Conservation (phyloP, 2,329 filamentous ascomycete species). For the Nemania diffusa region DNA sequence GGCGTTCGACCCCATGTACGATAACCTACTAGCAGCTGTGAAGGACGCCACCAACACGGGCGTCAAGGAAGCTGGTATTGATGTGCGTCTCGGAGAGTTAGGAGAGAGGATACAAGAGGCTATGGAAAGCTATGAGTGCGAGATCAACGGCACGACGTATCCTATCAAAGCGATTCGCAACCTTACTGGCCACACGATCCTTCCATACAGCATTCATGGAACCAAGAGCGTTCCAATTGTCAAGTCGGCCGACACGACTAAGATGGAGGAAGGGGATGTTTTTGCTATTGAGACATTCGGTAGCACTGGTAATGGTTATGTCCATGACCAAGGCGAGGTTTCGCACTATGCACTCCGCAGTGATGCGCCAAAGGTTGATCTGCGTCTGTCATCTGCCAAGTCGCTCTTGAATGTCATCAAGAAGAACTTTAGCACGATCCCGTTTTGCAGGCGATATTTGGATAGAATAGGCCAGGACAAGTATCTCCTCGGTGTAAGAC, state of each 20-base stretch:
- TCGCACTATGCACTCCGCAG: constrained; percentile 85
- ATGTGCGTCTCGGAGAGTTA: constrained; percentile 87
- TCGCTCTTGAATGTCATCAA: constrained; percentile 88
- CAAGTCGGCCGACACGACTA: constrained; percentile 85
- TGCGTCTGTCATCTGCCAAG: constrained; percentile 85
- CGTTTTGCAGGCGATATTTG: constrained; percentile 89
- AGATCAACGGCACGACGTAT: constrained; percentile 80
- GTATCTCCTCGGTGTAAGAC: constrained; percentile 84
- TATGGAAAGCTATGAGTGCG: constrained; percentile 93
- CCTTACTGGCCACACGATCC: constrained; percentile 89
- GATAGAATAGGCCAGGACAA: constrained; percentile 95
- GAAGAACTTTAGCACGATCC: constrained; percentile 94
- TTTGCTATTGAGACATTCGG: constrained; percentile 98
- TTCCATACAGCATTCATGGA: constrained; percentile 89
- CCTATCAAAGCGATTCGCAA: constrained; percentile 88
- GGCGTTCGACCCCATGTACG: constrained; percentile 78
- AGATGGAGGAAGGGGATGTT: constrained; percentile 97
- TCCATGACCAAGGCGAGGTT: constrained; percentile 86
- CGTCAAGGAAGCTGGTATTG: constrained; percentile 89
- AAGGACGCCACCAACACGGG: constrained; percentile 86
- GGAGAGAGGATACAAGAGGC: constrained; percentile 86
- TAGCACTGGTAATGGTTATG: constrained; percentile 88
- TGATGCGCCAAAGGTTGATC: constrained; percentile 78
- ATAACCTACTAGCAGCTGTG: constrained; percentile 78
- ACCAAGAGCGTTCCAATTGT: constrained; percentile 95